A percentile compares a stretch with the other conserved stretches of the same genome.
Conservation (phyloP, 495 filamentous ascomycete genomes). For the Parathielavia hyrcaniae region DNA sequence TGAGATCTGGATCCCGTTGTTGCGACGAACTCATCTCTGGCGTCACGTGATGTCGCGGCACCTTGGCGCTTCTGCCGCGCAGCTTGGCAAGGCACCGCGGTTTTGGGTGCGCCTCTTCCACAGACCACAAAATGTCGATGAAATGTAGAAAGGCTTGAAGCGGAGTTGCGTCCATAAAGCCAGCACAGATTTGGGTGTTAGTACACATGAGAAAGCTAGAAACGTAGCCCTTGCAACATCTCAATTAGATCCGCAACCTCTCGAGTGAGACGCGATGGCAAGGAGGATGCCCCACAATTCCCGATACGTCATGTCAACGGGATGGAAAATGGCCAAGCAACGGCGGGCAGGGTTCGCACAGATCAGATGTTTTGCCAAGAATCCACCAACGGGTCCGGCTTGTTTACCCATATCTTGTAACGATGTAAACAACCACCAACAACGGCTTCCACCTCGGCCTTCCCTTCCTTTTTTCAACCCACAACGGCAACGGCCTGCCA, state of each 20-base stretch:
- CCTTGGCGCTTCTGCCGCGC: conserved; percentile 16
- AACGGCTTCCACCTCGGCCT: conserved; percentile 1
- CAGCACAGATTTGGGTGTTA: background rate
- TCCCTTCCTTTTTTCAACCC: conserved; percentile 2
- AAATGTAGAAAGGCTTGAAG: background rate
- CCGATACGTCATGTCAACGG: too few species aligned
- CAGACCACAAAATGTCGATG: background rate
- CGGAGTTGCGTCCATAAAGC: background rate
- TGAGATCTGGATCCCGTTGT: background rate
- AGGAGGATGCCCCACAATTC: too few species aligned
- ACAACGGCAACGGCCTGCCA: conserved; percentile 1
- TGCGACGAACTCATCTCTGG: background rate
- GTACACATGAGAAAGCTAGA: too few species aligned
- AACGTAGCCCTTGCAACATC: too few species aligned
- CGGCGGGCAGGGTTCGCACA: too few species aligned
- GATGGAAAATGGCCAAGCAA: too few species aligned
- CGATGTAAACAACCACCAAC: background rate
- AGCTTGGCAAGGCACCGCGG: background rate
- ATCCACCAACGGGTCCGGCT: background rate
- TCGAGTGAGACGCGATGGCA: too few species aligned
- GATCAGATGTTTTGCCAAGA: too few species aligned
- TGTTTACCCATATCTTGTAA: too few species aligned
- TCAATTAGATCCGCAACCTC: too few species aligned
- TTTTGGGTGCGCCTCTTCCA: background rate
- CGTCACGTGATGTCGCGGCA: conserved; percentile 23